Evolutionary conservation across 2,329 filamentous ascomycete species (phyloP).

Genomic region (Alternaria angustiovoidea): DNA sequence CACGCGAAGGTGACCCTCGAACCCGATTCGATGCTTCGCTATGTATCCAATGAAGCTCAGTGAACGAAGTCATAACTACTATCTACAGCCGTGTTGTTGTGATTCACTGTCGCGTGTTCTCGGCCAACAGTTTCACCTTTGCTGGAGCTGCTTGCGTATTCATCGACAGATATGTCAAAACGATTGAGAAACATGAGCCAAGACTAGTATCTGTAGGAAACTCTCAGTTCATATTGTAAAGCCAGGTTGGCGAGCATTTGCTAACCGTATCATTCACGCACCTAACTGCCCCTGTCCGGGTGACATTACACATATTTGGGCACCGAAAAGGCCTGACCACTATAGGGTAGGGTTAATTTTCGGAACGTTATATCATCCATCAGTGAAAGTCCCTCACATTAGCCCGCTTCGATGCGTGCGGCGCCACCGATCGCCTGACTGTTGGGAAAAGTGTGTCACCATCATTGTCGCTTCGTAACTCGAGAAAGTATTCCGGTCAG

Average conservation of each 20-base stretch:
- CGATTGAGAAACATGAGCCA: background rate
- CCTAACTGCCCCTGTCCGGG: background rate
- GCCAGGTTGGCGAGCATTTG: no score
- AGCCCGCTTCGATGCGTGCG: background rate
- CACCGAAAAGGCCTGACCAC: background rate
- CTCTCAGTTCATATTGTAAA: background rate
- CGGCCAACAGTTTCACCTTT: background rate
- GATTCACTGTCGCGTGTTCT: background rate
- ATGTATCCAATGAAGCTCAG: background rate
- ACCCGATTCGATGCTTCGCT: background rate
- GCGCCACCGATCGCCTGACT: background rate
- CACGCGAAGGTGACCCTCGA: background rate
- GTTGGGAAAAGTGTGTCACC: conserved; percentile 6
- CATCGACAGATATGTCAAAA: background rate
- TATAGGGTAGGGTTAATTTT: background rate
- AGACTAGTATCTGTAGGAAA: background rate
- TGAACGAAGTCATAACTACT: background rate
- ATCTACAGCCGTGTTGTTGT: background rate
- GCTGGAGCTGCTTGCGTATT: background rate
- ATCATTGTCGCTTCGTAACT: background rate
- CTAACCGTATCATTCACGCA: background rate
- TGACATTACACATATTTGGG: background rate
- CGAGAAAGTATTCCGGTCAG: conserved; percentile 7
- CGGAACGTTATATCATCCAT: background rate
- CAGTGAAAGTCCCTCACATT: background rate